Evolutionary conservation across 1,284 basidiomycete genomes (phyloP).

Genomic region (Heterobasidion parviporum): DNA sequence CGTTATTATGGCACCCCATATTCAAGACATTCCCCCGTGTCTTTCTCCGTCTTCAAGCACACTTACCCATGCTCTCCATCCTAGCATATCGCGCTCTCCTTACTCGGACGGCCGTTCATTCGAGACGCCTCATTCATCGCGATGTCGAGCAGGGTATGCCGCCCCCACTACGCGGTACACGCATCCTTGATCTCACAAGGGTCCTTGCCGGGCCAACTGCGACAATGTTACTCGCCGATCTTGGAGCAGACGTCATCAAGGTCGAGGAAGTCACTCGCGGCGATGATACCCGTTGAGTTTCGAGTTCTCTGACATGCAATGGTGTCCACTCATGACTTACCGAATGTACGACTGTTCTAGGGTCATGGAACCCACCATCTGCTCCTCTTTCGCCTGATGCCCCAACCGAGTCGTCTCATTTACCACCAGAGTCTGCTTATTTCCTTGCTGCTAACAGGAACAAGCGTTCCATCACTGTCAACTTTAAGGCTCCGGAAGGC

Average conservation of each 20-base stretch:
- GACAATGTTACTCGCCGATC: constrained; percentile 84
- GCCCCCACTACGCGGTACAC: constrained; percentile 74
- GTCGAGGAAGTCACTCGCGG: constrained; percentile 76
- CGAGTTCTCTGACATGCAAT: constrained; percentile 9
- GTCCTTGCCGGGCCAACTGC: constrained; percentile 86
- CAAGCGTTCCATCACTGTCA: constrained; percentile 82
- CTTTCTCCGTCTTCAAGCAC: no score
- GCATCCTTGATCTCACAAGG: constrained; percentile 80
- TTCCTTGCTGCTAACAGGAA: constrained; percentile 88
- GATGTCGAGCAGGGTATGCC: constrained; percentile 39
- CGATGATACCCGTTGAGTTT: constrained; percentile 78
- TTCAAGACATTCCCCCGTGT: no score
- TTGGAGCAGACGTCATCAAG: constrained; percentile 90
- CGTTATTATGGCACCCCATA: no score
- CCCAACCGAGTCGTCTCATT: constrained; percentile 48
- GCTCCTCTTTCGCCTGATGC: constrained; percentile 50
- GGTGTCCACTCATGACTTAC: neutral
- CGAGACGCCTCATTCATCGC: neutral
- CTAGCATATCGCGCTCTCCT: neutral
- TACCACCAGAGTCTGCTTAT: constrained; percentile 90
- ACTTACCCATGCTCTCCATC: no score
- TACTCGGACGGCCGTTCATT: neutral
- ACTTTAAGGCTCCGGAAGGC: constrained; percentile 78
- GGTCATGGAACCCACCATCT: constrained; percentile 75
- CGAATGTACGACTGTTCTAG: constrained; percentile 26